These are phyloP conservation scores for Leccinum subtestaceum DNA, from an alignment of 768 basidiomycete genomes.

Conservation along the genomic window DNA sequence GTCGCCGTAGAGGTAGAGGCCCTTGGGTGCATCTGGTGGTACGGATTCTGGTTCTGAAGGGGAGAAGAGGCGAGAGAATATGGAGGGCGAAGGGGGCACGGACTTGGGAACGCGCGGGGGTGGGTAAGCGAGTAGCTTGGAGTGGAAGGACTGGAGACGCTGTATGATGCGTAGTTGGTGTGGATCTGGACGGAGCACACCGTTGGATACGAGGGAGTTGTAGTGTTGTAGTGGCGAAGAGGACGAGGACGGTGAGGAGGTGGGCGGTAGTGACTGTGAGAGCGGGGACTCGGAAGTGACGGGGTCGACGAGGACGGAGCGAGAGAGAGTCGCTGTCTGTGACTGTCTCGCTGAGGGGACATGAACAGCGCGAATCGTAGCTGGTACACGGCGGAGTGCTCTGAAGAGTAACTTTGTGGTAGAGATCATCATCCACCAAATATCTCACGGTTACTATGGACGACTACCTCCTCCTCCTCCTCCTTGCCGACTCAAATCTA, in stretches of 20 bases:
- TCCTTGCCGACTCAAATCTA: slow-evolving; percentile 88
- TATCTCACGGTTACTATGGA: slow-evolving; percentile 17
- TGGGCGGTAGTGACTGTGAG: not conserved
- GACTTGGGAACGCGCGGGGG: slow-evolving; percentile 56
- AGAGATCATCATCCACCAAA: not conserved
- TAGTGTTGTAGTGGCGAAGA: slow-evolving; percentile 38
- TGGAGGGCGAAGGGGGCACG: slow-evolving; percentile 32
- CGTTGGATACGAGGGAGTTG: slow-evolving; percentile 46
- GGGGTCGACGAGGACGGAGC: not conserved
- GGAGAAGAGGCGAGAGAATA: slow-evolving; percentile 31
- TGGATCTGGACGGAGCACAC: slow-evolving; percentile 67
- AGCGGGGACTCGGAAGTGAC: not conserved
- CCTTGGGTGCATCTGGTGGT: slow-evolving; percentile 65
- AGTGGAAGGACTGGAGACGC: slow-evolving; percentile 77
- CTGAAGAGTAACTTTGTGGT: not conserved
- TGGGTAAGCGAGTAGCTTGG: slow-evolving; percentile 64
- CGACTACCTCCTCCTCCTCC: slow-evolving; percentile 62
- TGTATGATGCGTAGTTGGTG: slow-evolving; percentile 84
- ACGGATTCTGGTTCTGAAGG: slow-evolving; percentile 28
- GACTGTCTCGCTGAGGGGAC: slow-evolving; percentile 14
- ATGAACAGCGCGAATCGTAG: not conserved
- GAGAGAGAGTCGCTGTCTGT: not conserved
- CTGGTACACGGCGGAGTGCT: not conserved
- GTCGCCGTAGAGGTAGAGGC: slow-evolving; percentile 93
- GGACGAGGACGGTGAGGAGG: not conserved